Base-by-base conservation (phyloP, 164 flowering plant species). In the Aristolochia contorta region DNA sequence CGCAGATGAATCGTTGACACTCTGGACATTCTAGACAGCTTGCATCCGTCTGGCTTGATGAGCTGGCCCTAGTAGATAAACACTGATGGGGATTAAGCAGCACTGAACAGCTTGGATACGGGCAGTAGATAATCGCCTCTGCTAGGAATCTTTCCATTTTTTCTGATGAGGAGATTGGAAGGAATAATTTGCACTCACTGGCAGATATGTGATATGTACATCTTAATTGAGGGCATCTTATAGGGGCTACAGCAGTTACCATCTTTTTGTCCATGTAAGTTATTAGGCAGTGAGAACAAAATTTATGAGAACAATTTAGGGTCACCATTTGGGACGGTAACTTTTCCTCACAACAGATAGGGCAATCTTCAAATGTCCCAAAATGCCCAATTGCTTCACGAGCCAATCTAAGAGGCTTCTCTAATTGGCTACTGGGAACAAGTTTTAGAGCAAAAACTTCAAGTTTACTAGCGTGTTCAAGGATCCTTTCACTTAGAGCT, bases 201-300 rank as follows among this genome's bases (percentile, higher is more conserved):
- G 78, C 56, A 3, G 97, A 83, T 61, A 91, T 71, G 58, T 54
- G 73, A 70, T 82, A 78, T 63, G 78, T 88, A 78, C 97, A 91
- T 65, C 68, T 74, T 64, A 73, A 59, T 56, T 81, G 76, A 23
- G 96, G 97, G 68, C 97, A 91, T 64, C 77, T 80, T 60, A 91
- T 78, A 15, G 97, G 97, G 21, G 89, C 82, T 70, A 82, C 88
- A 65, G 73, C 67, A 10, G 85, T 71, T 53, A 78, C 74, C 32
- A 91, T 61, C 70, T 80, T 85, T 49, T 74, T 81, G 57, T 86
- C 82, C 41, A 85, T 84, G 59, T 91, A 86, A 1, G 75, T 77
- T 73, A 77, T 85, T 88, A 88, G 77, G 61, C 97, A 91, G 59
- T 72, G 82, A 12, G 90, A 83, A 71, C 97, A 91, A 71, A 91